These are phyloP conservation scores for Cryphonectria japonica DNA, from an alignment of 2,329 filamentous ascomycete species.

Conservation along the genomic window DNA sequence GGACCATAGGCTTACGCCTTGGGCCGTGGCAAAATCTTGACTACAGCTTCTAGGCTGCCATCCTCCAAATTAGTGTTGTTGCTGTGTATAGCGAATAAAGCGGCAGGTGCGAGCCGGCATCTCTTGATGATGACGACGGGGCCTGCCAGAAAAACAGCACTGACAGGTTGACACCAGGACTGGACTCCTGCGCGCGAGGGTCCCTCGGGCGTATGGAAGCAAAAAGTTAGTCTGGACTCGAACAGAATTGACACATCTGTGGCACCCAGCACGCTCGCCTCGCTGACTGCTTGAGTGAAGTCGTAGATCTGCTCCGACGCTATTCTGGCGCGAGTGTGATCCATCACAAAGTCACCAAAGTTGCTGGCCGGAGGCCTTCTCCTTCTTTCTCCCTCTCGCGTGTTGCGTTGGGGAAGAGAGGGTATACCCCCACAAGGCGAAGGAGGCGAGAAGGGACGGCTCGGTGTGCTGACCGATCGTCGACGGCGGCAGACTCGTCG, in stretches of 20 bases:
- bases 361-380: not conserved
- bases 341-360: not conserved
- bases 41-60: not conserved
- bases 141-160: not conserved
- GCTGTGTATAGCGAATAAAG: not conserved
- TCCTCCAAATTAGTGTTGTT: not conserved
- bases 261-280: not conserved
- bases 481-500: not conserved
- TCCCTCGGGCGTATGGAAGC: constrained; percentile 4
- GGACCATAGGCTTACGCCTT: not conserved
- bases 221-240: not conserved
- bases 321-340: not conserved
- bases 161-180: not conserved
- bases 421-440: not conserved
- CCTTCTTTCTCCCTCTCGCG: not conserved
- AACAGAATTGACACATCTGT: not conserved
- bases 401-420: not conserved
- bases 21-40: not conserved
- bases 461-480: not conserved
- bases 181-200: not conserved
- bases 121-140: not conserved
- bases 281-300: constrained; percentile 1
- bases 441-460: not conserved
- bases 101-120: not conserved
- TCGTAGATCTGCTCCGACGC: constrained; percentile 6